These are phyloP conservation scores for Flaveria floridana DNA, from an alignment of 140 eudicot genomes.

Conservation along the genomic window DNA sequence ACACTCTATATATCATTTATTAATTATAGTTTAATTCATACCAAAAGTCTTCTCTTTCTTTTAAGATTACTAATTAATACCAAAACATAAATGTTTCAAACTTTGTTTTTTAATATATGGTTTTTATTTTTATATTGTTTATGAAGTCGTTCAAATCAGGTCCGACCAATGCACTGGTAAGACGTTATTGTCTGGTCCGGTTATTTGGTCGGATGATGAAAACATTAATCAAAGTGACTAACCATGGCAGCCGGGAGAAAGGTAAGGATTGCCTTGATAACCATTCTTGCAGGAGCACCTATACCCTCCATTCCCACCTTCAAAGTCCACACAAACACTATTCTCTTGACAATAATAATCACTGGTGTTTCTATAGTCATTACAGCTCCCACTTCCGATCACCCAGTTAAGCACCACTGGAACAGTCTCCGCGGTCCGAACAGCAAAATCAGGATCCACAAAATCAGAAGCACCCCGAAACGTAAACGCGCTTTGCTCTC, in stretches of 20 bases:
- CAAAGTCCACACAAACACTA: conserved; percentile 30
- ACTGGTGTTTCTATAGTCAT: conserved; percentile 3
- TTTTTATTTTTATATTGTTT: too few species aligned
- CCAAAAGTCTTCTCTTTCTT: too few species aligned
- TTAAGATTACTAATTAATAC: too few species aligned
- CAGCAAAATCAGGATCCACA: conserved; percentile 20
- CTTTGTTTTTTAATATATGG: too few species aligned
- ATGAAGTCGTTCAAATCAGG: background rate
- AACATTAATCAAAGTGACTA: background rate
- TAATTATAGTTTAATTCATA: too few species aligned
- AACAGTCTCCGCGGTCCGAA: conserved; percentile 16
- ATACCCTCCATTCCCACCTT: conserved; percentile 34
- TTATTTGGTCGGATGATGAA: background rate
- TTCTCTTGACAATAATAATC: conserved; percentile 33
- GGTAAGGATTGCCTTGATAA: conserved; percentile 44
- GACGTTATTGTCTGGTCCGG: too few species aligned
- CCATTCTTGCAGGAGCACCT: conserved; percentile 33
- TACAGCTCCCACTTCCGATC: conserved; percentile 27
- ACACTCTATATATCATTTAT: too few species aligned
- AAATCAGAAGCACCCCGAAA: conserved; percentile 21
- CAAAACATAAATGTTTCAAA: too few species aligned
- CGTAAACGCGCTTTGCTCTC: background rate
- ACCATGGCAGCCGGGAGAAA: conserved; percentile 31
- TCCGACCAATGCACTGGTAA: background rate
- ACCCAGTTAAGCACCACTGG: conserved; percentile 37